Percentiles rank a stretch among this genome's conserved stretches.
These are phyloP conservation scores for Penicillium sp. DNA, from an alignment of 2,329 filamentous ascomycete species.

Conservation along the genomic window DNA sequence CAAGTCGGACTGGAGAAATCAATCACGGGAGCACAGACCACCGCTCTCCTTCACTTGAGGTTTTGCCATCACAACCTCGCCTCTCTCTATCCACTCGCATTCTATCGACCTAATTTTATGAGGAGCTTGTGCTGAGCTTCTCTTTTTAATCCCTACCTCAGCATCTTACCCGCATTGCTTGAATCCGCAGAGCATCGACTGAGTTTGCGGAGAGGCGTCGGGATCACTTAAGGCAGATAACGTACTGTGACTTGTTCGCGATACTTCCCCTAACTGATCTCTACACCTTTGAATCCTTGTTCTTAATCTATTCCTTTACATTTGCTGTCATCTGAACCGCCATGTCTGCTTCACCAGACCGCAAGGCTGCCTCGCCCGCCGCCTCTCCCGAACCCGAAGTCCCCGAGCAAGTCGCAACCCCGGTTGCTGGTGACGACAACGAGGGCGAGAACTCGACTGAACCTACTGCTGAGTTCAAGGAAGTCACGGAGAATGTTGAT, in stretches of 20 bases:
- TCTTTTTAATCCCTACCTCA: neutral
- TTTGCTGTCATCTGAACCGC: neutral
- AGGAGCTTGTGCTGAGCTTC: neutral
- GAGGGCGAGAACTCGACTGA: conserved; percentile 10
- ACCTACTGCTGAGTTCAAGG: conserved; percentile 20
- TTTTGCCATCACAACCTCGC: conserved; percentile 10
- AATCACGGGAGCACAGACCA: conserved; percentile 30
- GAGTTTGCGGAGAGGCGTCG: conserved; percentile 8
- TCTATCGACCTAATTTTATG: neutral
- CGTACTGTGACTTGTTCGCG: conserved; percentile 12
- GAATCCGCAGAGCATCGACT: neutral
- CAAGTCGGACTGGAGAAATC: conserved; percentile 16
- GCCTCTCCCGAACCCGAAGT: conserved; percentile 25
- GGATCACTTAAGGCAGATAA: conserved; percentile 6
- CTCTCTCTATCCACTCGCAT: conserved; percentile 5
- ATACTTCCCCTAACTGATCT: neutral
- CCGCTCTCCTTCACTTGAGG: conserved; percentile 17
- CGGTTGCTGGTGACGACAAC: conserved; percentile 24
- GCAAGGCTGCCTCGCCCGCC: conserved; percentile 21
- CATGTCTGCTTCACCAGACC: conserved; percentile 43
- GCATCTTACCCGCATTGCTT: neutral
- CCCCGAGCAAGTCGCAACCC: conserved; percentile 26
- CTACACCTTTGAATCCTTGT: neutral
- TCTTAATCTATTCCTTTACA: neutral
- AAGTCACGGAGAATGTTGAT: conserved; percentile 17